Conservation (phyloP, 805 yeast genomes). For the Cephaloascus fragrans region DNA sequence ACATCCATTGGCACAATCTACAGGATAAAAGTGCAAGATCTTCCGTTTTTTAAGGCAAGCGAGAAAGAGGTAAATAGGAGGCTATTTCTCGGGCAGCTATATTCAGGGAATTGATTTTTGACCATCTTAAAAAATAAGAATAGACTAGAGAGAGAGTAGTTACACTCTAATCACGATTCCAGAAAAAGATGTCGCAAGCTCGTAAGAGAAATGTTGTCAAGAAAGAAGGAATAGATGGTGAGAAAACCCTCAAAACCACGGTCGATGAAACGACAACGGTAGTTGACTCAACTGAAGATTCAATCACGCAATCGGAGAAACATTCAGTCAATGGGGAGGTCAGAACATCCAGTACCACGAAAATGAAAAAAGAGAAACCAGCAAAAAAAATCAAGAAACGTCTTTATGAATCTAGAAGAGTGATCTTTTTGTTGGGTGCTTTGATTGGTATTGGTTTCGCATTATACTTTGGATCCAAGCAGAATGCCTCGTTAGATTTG, state of each 20-base stretch:
- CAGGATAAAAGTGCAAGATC: no score
- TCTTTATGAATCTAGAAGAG: constrained; percentile 42
- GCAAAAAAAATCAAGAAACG: constrained; percentile 4
- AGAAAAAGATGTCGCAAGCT: neutral
- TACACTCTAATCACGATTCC: no score
- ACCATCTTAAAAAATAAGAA: no score
- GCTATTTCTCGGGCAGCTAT: no score
- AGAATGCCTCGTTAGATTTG: constrained; percentile 27
- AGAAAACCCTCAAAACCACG: neutral
- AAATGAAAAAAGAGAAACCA: constrained; percentile 1
- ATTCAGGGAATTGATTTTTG: no score
- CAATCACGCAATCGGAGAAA: neutral
- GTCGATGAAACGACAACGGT: neutral
- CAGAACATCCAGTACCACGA: neutral
- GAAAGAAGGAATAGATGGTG: neutral
- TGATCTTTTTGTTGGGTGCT: constrained; percentile 63
- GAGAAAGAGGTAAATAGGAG: no score
- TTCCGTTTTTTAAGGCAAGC: no score
- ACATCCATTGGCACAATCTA: no score
- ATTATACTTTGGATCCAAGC: constrained; percentile 43
- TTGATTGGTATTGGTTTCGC: constrained; percentile 61
- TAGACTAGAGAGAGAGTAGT: no score
- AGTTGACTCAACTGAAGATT: neutral
- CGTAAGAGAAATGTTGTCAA: neutral
- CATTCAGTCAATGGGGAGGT: neutral